Conservation (phyloP, 2,329 filamentous ascomycete species). For the Scortechinia acanthostroma region DNA sequence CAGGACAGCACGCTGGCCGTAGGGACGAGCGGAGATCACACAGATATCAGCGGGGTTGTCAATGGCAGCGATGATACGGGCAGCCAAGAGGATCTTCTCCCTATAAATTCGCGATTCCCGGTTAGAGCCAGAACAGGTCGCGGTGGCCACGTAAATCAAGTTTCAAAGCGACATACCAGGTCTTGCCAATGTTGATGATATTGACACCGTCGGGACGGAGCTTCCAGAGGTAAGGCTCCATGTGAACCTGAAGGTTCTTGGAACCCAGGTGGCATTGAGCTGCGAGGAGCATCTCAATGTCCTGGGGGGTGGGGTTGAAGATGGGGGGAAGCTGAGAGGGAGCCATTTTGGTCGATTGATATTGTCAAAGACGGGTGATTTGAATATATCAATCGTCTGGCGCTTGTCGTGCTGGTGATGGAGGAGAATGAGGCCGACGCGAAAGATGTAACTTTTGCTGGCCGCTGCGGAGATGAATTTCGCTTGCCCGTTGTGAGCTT, state of each 20-base stretch:
- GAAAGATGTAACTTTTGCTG: too few relatives aligned
- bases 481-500: not conserved
- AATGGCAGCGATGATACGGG: conserved; percentile 95
- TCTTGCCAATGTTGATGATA: conserved; percentile 99
- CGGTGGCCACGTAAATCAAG: not conserved
- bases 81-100: conserved; percentile 99
- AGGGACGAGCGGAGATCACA: conserved; percentile 98
- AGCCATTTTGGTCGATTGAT: conserved; percentile 65
- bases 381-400: not conserved
- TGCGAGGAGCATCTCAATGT: conserved; percentile 98
- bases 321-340: conserved; percentile 85
- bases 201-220: conserved; percentile 93
- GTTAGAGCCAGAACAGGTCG: not conserved
- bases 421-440: not conserved
- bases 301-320: conserved; percentile 95
- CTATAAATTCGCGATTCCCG: conserved; percentile 36
- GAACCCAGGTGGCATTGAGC: conserved; percentile 93
- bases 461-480: conserved; percentile 1
- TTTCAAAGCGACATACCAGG: conserved; percentile 74
- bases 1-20: conserved; percentile 97
- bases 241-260: conserved; percentile 99
- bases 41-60: conserved; percentile 99
- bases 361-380: not conserved
- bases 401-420: not conserved
- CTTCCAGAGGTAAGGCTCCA: conserved; percentile 99